Base-by-base conservation (phyloP, 2,329 filamentous ascomycete genomes). In the Cadophora luteo-olivacea region DNA sequence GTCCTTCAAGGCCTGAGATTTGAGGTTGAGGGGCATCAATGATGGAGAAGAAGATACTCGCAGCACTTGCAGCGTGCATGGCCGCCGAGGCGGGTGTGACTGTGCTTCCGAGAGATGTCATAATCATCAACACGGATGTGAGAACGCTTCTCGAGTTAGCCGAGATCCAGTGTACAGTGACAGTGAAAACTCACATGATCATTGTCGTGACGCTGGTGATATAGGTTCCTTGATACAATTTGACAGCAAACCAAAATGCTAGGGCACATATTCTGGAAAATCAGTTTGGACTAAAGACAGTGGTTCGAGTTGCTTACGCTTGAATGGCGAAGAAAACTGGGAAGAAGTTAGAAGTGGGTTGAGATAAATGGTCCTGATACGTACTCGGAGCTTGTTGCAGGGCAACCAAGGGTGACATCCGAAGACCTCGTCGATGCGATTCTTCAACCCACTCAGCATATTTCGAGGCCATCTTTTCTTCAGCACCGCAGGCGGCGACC, bases 241-340 rank as follows among this genome's bases (percentile, higher is more conserved):
- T 85, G 48, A 84, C 83, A 2, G 88, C 89, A 71, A 85, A 90
- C 87, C 87, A 91, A 71, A 91, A 91, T 9, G 84, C 81, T n/a
- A 91, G 80, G 0, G 83, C 85, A 69, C 89, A 89, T 0, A 84
- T 81, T 3, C 79, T 84, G 49, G 1, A 38, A 1, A 36, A 22
- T 14, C 77, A 62, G 75, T 72, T 16, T 45, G 66, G 22, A 9
- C 32, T n/a, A n/a, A 49, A 9, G 5, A 41, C 9, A 25, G 32
- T 1, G 49, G 36, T 29, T 16, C 9, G 14, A 54, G 1, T 61
- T 52, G 25, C 64, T 63, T 67, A 70, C 75, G 68, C 65, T 72
- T 78, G 77, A n/a, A 79, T 72, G 45, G 76, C 63, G 66, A 77
- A 75, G 70, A 78, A 77, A n/a, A 89, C 76, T 73, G 60, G 4